Evolutionary conservation across 2,329 filamentous ascomycete species (phyloP).

Genomic region (Paraphaeosphaeria minitans): DNA sequence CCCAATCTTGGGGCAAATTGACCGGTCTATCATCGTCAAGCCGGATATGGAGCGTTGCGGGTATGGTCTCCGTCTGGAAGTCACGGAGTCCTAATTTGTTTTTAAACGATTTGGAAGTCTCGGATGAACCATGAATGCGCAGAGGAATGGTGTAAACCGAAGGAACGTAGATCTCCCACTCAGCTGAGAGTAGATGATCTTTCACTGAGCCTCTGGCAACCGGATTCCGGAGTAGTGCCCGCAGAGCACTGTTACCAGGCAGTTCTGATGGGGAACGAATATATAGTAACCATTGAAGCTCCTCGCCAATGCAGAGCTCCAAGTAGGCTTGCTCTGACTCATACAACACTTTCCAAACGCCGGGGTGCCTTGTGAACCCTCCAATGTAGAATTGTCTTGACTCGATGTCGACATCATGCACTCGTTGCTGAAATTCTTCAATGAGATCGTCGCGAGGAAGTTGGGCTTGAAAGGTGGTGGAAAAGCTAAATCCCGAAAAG

Average conservation of each 20-base stretch:
- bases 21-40: slow-evolving; percentile 27
- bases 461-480: not conserved
- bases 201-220: slow-evolving; percentile 25
- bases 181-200: slow-evolving; percentile 17
- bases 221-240: slow-evolving; percentile 47
- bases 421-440: slow-evolving; percentile 13
- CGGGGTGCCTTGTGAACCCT: slow-evolving; percentile 29
- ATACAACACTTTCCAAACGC: slow-evolving; percentile 52
- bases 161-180: slow-evolving; percentile 36
- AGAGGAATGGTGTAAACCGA: slow-evolving; percentile 15
- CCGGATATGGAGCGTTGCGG: slow-evolving; percentile 50
- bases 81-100: slow-evolving; percentile 44
- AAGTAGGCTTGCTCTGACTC: slow-evolving; percentile 46
- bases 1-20: not conserved
- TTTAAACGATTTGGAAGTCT: slow-evolving; percentile 43
- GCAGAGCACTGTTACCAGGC: slow-evolving; percentile 46
- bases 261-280: slow-evolving; percentile 49
- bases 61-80: slow-evolving; percentile 51
- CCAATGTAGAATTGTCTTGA: slow-evolving; percentile 21
- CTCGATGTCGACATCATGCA: slow-evolving; percentile 17
- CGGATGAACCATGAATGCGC: slow-evolving; percentile 23
- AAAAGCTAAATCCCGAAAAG: not conserved
- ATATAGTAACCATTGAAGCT: slow-evolving; percentile 53
- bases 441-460: not conserved
- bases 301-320: slow-evolving; percentile 48